Percentiles rank a stretch among this genome's conserved stretches.
phyloP scores from a whole-genome alignment of 257 asterid species.

The Misopates orontium region DNA sequence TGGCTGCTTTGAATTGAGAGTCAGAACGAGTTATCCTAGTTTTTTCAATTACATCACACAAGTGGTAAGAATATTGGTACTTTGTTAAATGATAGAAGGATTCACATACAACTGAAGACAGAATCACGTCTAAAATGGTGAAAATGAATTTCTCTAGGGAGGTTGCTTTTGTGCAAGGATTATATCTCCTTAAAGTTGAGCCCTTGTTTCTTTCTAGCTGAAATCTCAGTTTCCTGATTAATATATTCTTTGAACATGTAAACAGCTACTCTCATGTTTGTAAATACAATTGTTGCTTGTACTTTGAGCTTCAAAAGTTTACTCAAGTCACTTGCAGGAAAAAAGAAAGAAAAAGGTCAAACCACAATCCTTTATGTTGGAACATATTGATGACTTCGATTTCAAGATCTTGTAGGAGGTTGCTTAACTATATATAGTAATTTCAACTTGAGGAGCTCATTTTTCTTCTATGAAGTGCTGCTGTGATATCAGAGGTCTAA shows the following conservation, averaged over 20 bases:
- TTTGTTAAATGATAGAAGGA: background rate
- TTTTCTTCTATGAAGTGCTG: too few species aligned
- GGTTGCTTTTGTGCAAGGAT: background rate
- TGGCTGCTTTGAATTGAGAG: background rate
- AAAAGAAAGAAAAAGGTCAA: background rate
- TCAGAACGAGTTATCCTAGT: background rate
- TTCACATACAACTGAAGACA: background rate
- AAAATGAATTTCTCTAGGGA: background rate
- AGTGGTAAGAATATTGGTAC: background rate
- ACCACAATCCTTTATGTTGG: background rate
- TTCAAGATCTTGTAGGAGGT: too few species aligned
- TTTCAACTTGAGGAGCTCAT: too few species aligned
- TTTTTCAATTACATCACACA: too few species aligned
- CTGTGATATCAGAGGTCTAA: too few species aligned
- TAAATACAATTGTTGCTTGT: background rate
- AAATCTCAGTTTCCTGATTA: background rate
- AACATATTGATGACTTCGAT: too few species aligned
- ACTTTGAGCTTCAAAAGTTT: constrained; percentile 10
- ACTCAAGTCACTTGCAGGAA: background rate
- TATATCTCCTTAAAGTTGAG: background rate
- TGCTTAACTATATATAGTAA: too few species aligned
- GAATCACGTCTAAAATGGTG: background rate
- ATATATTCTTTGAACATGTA: background rate
- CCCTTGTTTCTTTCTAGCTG: background rate
- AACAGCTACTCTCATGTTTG: background rate